Conservation (phyloP, 2,329 filamentous ascomycete species). For the Thermothelomyces thermophilus region DNA sequence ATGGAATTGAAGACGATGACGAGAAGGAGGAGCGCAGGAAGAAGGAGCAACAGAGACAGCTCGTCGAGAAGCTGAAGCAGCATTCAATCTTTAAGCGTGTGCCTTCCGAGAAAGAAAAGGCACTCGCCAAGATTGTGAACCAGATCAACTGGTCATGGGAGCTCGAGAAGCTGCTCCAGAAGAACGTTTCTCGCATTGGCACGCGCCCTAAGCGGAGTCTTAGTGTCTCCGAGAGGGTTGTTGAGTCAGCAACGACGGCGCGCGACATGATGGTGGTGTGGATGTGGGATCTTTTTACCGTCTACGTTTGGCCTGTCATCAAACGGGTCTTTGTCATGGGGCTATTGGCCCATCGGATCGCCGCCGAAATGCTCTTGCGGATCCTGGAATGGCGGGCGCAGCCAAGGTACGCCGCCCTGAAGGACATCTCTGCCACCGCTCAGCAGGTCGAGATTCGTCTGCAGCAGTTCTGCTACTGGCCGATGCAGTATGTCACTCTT, state of each 20-base stretch:
- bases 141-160: slow-evolving; percentile 97
- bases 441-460: slow-evolving; percentile 96
- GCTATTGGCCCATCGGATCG: slow-evolving; percentile 71
- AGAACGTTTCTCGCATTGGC: slow-evolving; percentile 80
- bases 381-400: slow-evolving; percentile 79
- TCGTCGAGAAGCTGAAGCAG: slow-evolving; percentile 80
- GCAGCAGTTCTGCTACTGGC: slow-evolving; percentile 98
- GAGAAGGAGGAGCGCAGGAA: slow-evolving; percentile 54
- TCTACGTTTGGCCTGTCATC: slow-evolving; percentile 73
- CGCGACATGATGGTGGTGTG: slow-evolving; percentile 66
- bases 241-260: slow-evolving; percentile 83
- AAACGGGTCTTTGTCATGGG: slow-evolving; percentile 67
- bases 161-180: slow-evolving; percentile 76
- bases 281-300: slow-evolving; percentile 62
- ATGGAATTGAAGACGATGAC: slow-evolving; percentile 63
- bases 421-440: slow-evolving; percentile 92
- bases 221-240: slow-evolving; percentile 90
- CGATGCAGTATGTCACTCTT: slow-evolving; percentile 88
- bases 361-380: slow-evolving; percentile 70
- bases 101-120: slow-evolving; percentile 74
- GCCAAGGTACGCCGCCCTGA: slow-evolving; percentile 74
- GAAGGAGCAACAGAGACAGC: slow-evolving; percentile 54
- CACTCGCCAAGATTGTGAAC: slow-evolving; percentile 73
- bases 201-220: slow-evolving; percentile 73
- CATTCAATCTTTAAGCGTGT: slow-evolving; percentile 76